Base-by-base conservation (phyloP, 352 stramenopile species). In the Globisporangium apiculatum region DNA sequence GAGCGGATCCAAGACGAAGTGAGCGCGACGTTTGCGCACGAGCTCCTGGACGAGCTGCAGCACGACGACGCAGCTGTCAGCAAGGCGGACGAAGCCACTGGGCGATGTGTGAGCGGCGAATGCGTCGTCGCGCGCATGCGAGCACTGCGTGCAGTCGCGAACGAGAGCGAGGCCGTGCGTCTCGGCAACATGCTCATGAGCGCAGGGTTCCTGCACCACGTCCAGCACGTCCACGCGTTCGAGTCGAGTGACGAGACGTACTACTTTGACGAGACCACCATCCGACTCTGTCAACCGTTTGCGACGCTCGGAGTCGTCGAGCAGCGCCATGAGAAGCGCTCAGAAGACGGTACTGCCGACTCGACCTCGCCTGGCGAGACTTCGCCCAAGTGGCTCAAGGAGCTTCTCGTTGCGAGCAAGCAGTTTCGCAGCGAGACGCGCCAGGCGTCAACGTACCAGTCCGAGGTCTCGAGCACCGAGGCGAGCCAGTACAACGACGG, bases 161-260 rank as follows among this genome's bases (percentile, higher is more conserved):
- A 38, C 1, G 36, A 41, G 11, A 43, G 52, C 7, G 76, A 86
- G 51, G 73, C 61, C 1, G 57, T 78, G 7, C 66, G 73, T 0
- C 48, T 86, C 1, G 76, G 76, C 41, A 79, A 82, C 18, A 62
- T 64, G 9, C 64, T 81, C 40, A 79, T 83, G 75, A 73, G 83
- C 47, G 60, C 73, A 0, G 73, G 76, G 0, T 61, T 76, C 3
- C 15, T 86, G 54, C 76, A 83, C 47, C 73, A 86, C 58, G n/a
- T 50, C 14, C 73, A 73, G 46, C 71, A 82, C 38, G 52, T 59
- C 6, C 60, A 50, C 2, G 40, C 41, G 4, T 75, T 72, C 17
- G 58, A 67, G 24, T 45, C 65, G 56, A 38, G 15, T 9, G 48
- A 60, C 10, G 15, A 24, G 0, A n/a, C 51, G 9, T 65, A 65